Evolutionary conservation across 768 basidiomycete genomes (phyloP), one percentile per base, ranked within the genome.

Genomic region (Russula sp.): DNA sequence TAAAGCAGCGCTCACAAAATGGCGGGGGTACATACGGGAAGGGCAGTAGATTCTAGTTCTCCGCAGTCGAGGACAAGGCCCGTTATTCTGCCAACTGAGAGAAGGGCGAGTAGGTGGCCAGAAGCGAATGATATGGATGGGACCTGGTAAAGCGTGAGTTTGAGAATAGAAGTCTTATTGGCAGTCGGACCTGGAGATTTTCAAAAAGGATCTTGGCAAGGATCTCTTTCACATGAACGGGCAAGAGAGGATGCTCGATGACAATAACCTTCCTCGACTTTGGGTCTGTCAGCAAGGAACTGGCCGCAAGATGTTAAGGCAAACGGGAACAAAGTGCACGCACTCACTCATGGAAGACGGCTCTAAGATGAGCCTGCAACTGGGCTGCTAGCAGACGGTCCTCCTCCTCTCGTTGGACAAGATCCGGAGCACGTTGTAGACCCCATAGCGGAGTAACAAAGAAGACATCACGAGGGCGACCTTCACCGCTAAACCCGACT

Each of bases 401-500:
- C 71, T 89, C 86, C 74, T 96, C 94, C 22, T 81, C 83, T 61
- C 86, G 79, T 49, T 85, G 84, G 16, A 73, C 75, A 5, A 79
- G 72, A 67, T 86, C 82, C 14, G 77, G 71, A 2, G 86, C 81
- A 40, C 86, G 78, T 58, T 76, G 79, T 61, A 88, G 81, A 24
- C 76, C 79, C 89, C 90, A 92, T 30, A 91, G 70, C 0, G 83
- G 72, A 49, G 74, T 69, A 5, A 79, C 79, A 69, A 82, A 83
- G 73, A 96, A 90, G n/a, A 94, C 87, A 61, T 93, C 89, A 70
- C 97, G 77, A 10, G 97, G 94, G 64, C 86, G 82, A 5, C 94
- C 87, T 78, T 99, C 97, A 16, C 96, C 96, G 71, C 94, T 95
- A 78, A 98, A 98, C 2, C 97, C 97, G 13, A 95, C 92, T 77